These are phyloP conservation scores for Boletellus ananiceps DNA, from an alignment of 768 basidiomycete species.

Conservation along the genomic window DNA sequence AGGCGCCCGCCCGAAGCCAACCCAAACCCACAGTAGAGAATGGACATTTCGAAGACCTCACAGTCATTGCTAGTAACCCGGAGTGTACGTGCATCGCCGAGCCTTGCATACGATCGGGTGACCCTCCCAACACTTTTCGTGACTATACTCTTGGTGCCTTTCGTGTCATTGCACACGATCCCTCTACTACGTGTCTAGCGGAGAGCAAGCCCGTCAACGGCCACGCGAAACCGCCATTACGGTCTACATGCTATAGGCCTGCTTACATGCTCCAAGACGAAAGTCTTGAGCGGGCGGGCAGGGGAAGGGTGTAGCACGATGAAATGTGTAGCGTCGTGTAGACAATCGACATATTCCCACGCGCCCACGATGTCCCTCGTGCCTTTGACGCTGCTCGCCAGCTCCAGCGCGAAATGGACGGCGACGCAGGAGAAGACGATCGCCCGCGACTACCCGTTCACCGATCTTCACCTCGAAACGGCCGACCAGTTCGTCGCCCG, in stretches of 20 bases:
- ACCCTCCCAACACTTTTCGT: not conserved
- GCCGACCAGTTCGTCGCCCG: slow-evolving; percentile 55
- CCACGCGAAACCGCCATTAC: not conserved
- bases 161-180: slow-evolving; percentile 20
- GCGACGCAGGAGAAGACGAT: slow-evolving; percentile 55
- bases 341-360: not conserved
- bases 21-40: not conserved
- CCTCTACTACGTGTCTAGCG: slow-evolving; percentile 13
- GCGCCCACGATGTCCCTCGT: slow-evolving; percentile 16
- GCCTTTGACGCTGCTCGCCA: slow-evolving; percentile 20
- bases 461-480: slow-evolving; percentile 38
- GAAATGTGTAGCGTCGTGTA: not conserved
- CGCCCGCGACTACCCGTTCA: slow-evolving; percentile 53
- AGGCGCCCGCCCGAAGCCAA: not conserved
- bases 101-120: not conserved
- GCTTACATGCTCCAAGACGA: slow-evolving; percentile 80
- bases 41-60: slow-evolving; percentile 3
- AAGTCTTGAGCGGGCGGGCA: slow-evolving; percentile 65
- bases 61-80: slow-evolving; percentile 19
- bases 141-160: slow-evolving; percentile 9
- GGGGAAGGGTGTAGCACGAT: slow-evolving; percentile 5
- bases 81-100: slow-evolving; percentile 17
- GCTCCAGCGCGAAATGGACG: slow-evolving; percentile 45
- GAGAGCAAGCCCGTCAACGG: slow-evolving; percentile 8
- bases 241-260: slow-evolving; percentile 52